Conservation (phyloP, 805 yeast species). For the Zygoascus tannicola region DNA sequence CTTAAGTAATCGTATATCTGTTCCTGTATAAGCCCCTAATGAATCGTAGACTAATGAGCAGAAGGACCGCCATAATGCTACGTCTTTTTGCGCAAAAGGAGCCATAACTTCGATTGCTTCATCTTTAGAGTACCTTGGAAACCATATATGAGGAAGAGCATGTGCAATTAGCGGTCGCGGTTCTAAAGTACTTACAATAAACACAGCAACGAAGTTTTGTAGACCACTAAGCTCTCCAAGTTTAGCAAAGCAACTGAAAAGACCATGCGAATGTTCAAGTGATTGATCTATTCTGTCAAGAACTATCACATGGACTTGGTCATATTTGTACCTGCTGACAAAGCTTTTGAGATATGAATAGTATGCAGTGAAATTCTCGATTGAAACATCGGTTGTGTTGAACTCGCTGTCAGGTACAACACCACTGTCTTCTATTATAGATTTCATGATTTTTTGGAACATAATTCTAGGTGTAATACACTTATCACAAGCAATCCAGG, state of each 20-base stretch:
- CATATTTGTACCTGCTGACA: slow-evolving; percentile 26
- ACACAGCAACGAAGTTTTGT: slow-evolving; percentile 33
- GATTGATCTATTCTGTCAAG: slow-evolving; percentile 44
- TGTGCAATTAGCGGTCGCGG: slow-evolving; percentile 35
- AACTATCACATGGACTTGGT: slow-evolving; percentile 36
- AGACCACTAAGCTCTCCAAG: slow-evolving; percentile 34
- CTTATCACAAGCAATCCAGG: slow-evolving; percentile 40
- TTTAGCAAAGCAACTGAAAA: slow-evolving; percentile 35
- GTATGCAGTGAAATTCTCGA: slow-evolving; percentile 38
- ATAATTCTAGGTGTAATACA: slow-evolving; percentile 39
- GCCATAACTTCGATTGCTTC: slow-evolving; percentile 32
- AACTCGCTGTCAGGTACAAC: slow-evolving; percentile 14
- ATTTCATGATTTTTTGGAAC: slow-evolving; percentile 37
- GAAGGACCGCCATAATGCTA: slow-evolving; percentile 17
- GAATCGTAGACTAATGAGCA: slow-evolving; percentile 37
- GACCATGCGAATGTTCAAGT: slow-evolving; percentile 33
- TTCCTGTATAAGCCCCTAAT: slow-evolving; percentile 37
- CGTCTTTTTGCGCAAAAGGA: background rate
- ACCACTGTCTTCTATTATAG: slow-evolving; percentile 33
- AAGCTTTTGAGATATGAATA: slow-evolving; percentile 32
- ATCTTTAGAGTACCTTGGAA: slow-evolving; percentile 34
- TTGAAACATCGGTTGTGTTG: slow-evolving; percentile 20
- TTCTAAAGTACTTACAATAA: slow-evolving; percentile 36
- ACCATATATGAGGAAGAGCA: slow-evolving; percentile 37
- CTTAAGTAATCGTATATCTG: slow-evolving; percentile 28